Conservation (phyloP, 805 yeast genomes). For the Cyberlindnera mycetangii region DNA sequence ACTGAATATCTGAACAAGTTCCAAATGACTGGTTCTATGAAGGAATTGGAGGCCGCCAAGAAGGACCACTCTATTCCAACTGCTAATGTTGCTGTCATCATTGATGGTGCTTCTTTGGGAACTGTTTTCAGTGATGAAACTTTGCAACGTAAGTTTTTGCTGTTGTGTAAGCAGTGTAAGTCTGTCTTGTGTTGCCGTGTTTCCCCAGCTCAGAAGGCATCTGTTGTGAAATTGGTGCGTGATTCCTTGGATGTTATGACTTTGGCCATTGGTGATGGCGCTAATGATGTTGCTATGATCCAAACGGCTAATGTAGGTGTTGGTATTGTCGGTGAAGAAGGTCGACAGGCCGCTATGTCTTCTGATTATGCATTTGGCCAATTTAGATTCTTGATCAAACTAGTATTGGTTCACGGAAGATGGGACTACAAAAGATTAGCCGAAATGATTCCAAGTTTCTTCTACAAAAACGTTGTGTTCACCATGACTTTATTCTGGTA, state of each 20-base stretch:
- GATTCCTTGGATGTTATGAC: slow-evolving; percentile 77
- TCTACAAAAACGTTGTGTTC: slow-evolving; percentile 75
- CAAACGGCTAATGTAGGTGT: slow-evolving; percentile 87
- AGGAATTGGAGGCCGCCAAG: slow-evolving; percentile 54
- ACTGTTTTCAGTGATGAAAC: slow-evolving; percentile 45
- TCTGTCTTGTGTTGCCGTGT: slow-evolving; percentile 86
- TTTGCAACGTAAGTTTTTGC: slow-evolving; percentile 52
- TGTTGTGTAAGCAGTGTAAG: slow-evolving; percentile 74
- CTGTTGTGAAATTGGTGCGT: slow-evolving; percentile 78
- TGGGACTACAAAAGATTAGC: slow-evolving; percentile 83
- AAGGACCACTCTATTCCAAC: slow-evolving; percentile 62
- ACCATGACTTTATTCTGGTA: slow-evolving; percentile 76
- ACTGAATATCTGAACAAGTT: slow-evolving; percentile 44
- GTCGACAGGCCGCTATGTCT: slow-evolving; percentile 86
- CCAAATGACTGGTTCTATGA: slow-evolving; percentile 53
- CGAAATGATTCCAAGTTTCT: slow-evolving; percentile 82
- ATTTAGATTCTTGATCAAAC: slow-evolving; percentile 65
- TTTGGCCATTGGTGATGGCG: slow-evolving; percentile 84
- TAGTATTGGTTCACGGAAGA: slow-evolving; percentile 75
- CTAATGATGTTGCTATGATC: slow-evolving; percentile 89
- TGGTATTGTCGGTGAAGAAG: slow-evolving; percentile 91
- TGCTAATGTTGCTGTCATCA: slow-evolving; percentile 64
- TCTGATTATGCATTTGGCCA: slow-evolving; percentile 86
- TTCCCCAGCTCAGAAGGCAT: slow-evolving; percentile 84
- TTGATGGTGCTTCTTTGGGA: slow-evolving; percentile 78